Evolutionary conservation across 352 stramenopile species (phyloP), one percentile per base, ranked within the genome.

Genomic region (Phytophthora citrophthora): DNA sequence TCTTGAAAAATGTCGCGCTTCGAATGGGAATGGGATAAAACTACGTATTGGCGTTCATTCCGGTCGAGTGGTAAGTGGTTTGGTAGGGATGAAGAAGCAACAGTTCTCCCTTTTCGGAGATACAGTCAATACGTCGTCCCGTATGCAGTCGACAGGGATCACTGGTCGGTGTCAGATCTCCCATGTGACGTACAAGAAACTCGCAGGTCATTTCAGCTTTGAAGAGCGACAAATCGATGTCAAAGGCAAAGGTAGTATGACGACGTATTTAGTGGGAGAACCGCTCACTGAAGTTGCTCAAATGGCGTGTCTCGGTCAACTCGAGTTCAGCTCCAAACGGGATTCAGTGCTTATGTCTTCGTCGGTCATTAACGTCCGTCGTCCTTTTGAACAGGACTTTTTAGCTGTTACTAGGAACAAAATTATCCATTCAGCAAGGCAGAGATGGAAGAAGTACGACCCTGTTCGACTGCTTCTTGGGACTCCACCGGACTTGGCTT

Each of bases 61-160:
- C 6, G 94, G 93, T 9, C 80, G 91, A 18, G 83, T 97, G 16
- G 91, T 98, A 20, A 93, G 81, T 24, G 85, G 87, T 12, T 72
- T 98, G 1, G 89, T 98, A 0, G 93, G 93, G 0, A 91, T 95
- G 71, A 94, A 96, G 57, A 98, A 97, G 68, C 91, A 95, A 41
- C 86, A 95, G 26, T 98, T 97, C 64, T 96, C 88, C 9, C 70
- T 98, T 7, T 98, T 98, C 75, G 93, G 95, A 6, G 95, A 98
- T 56, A 96, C 94, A 0, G 90, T 97, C 3, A 98, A 97, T 62
- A 97, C 89, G 0, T 76, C 89, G 4, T 90, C 83, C 4, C 79
- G 91, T 2, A 97, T 97, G 93, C 89, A 98, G 57, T 96, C 87
- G 5, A 96, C 92, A 23, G 90, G 89, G 0, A 59, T 93, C 13